Evolutionary conservation across 306 rosid genomes (phyloP).

Genomic region (Rubus parviflorus): DNA sequence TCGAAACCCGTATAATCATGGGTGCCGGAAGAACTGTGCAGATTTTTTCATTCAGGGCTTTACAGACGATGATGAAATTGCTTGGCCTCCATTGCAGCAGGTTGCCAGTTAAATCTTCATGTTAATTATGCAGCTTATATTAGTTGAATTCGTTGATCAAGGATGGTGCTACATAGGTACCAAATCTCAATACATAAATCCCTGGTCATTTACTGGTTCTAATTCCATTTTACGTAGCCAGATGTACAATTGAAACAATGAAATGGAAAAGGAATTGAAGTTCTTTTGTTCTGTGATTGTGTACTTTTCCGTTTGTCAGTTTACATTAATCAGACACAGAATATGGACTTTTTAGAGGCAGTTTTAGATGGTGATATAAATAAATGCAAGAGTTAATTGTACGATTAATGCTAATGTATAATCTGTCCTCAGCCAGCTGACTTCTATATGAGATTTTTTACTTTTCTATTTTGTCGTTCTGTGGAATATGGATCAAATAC

Average conservation of each 20-base stretch:
- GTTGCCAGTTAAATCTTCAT: slow-evolving; percentile 44
- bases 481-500: background rate
- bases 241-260: slow-evolving; percentile 1
- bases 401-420: background rate
- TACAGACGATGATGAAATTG: slow-evolving; percentile 61
- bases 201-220: slow-evolving; percentile 7
- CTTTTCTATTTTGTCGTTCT: background rate
- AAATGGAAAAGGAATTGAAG: background rate
- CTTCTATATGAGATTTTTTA: background rate
- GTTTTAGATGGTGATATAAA: background rate
- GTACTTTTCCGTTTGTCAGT: background rate
- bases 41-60: slow-evolving; percentile 72
- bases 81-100: slow-evolving; percentile 79
- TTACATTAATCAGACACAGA: background rate
- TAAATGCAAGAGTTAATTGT: background rate
- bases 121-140: slow-evolving; percentile 13
- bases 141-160: background rate
- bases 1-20: slow-evolving; percentile 80
- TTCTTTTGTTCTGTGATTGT: background rate
- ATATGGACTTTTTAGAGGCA: background rate
- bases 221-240: background rate
- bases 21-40: slow-evolving; percentile 73
- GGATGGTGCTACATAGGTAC: background rate
- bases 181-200: background rate
- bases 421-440: background rate